Base-by-base conservation (phyloP, 2,329 filamentous ascomycete genomes). In the Epichloe sp. region DNA sequence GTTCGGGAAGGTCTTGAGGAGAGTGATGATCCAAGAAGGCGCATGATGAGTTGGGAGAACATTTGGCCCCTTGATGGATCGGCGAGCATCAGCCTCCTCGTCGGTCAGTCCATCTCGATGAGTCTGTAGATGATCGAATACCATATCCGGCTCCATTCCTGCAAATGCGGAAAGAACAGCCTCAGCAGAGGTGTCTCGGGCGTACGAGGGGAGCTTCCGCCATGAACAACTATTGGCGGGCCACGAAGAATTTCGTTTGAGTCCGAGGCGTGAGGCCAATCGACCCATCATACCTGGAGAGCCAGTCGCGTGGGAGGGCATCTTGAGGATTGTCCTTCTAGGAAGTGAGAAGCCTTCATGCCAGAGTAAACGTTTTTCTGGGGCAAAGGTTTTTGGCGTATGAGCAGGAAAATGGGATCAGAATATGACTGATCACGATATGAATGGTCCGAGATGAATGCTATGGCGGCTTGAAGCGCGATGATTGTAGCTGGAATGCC, bases 1-100 rank as follows among this genome's bases (percentile, higher is more conserved):
- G 42, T 62, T 62, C 0, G 59, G 60, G 21, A 62, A 58, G 34
- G 60, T 55, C 40, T 50, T 55, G n/a, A 62, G 52, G 8, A 62
- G 53, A 6, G 60, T 59, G 49, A 59, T 50, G 44, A 60, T 55
- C 59, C 59, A 60, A 15, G 59, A 61, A 2, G 60, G 60, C 2
- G 60, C 53, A 44, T 53, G 56, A 47, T 60, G 59, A 43, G 58
- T 60, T 4, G 56, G 56, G 31, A 62, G 48, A 14, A 58, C 47
- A 42, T 62, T 62, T 12, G 55, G 49, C 34, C 60, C 60, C 45
- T 56, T 55, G 50, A 56, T 50, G 17, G 45, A 52, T 8, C 58
- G 55, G 47, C 60, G 60, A 31, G 44, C 40, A 26, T 50, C 51
- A 26, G 57, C 60, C 51, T 62, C 58, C 8, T 47, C 38, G 15